phyloP scores from a whole-genome alignment of 2,329 filamentous ascomycete species.

The Colletotrichum sp. region DNA sequence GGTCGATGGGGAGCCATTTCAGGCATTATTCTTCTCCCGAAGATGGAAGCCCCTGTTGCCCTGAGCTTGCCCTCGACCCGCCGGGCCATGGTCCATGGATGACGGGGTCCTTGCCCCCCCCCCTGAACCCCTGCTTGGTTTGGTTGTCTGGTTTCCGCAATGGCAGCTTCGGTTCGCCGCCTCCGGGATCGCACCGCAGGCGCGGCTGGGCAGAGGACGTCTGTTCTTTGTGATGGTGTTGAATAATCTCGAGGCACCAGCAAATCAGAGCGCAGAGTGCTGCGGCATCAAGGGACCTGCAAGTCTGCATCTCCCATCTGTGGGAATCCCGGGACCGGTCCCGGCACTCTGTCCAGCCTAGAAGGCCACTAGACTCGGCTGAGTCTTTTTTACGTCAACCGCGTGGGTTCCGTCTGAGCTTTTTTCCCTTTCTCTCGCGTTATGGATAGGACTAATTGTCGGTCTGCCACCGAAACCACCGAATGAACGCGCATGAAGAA shows the following conservation, averaged over 20 bases:
- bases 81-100: neutral
- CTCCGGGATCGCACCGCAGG: conserved; percentile 20
- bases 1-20: conserved; percentile 1
- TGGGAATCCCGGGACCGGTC: conserved; percentile 16
- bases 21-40: conserved; percentile 14
- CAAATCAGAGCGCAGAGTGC: conserved; percentile 16
- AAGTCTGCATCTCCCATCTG: neutral
- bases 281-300: conserved; percentile 1
- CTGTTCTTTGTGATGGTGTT: conserved; percentile 14
- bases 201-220: neutral
- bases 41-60: conserved; percentile 2
- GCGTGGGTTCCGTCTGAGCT: conserved; percentile 13
- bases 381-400: conserved; percentile 21
- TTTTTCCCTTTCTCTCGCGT: neutral
- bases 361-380: neutral
- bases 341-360: conserved; percentile 16
- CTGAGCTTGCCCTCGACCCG: neutral
- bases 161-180: conserved; percentile 7
- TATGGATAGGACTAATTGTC: conserved; percentile 15
- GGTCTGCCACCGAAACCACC: conserved; percentile 3
- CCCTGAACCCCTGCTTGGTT: neutral
- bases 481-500: conserved; percentile 5
- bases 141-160: neutral
- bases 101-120: neutral
- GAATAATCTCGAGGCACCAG: conserved; percentile 6